These are phyloP conservation scores for Clonostachys chloroleuca DNA, from an alignment of 2,329 filamentous ascomycete species.

Conservation along the genomic window DNA sequence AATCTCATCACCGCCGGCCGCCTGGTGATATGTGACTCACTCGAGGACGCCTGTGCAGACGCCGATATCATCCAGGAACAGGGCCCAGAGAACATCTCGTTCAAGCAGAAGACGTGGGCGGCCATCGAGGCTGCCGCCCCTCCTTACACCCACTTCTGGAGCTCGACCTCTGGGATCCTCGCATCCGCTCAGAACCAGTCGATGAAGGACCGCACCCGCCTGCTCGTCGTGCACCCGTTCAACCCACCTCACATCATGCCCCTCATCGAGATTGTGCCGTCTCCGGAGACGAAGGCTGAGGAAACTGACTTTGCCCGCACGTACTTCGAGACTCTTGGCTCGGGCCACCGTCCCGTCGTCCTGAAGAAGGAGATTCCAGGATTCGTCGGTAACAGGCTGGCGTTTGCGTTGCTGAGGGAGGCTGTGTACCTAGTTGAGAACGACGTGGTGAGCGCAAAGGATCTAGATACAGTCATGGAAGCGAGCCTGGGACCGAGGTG, in stretches of 20 bases:
- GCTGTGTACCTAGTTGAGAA: conserved; percentile 2
- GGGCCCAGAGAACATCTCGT: conserved; percentile 45
- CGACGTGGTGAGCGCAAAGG: conserved; percentile 15
- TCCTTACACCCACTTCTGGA: conserved; percentile 45
- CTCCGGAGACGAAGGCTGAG: conserved; percentile 2
- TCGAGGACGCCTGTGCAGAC: conserved; percentile 33
- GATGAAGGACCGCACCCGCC: conserved; percentile 19
- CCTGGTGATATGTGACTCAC: conserved; percentile 25
- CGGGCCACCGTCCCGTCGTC: conserved; percentile 5
- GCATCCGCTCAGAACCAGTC: conserved; percentile 37
- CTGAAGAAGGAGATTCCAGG: conserved; percentile 2
- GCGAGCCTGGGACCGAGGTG: conserved; percentile 12
- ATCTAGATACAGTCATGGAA: conserved; percentile 20
- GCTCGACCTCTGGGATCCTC: conserved; percentile 52
- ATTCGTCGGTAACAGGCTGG: conserved; percentile 5
- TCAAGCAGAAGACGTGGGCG: conserved; percentile 47
- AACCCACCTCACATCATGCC: conserved; percentile 61
- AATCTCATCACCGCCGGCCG: background rate
- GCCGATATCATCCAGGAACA: conserved; percentile 56
- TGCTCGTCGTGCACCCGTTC: conserved; percentile 56
- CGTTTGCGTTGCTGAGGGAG: conserved; percentile 3
- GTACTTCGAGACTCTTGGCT: background rate
- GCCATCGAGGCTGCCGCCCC: conserved; percentile 40
- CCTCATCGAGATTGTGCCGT: conserved; percentile 51
- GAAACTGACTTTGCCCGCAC: background rate